Base-by-base conservation (phyloP, 495 filamentous ascomycete species). In the Hyaloscypha finlandica region DNA sequence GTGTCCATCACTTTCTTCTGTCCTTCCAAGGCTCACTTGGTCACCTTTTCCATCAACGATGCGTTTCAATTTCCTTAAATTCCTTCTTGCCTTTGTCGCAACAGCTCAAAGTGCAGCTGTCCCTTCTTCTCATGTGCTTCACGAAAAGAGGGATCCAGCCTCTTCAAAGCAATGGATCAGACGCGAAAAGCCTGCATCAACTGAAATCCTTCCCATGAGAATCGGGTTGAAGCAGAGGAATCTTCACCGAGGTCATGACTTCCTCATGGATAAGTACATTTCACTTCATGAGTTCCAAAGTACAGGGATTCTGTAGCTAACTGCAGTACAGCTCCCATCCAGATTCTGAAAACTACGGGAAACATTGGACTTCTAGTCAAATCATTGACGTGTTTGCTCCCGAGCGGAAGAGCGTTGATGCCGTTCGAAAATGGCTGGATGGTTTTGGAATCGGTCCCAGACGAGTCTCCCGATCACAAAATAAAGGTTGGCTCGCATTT, bases 181-280 rank as follows among this genome's bases (percentile, higher is more conserved):
- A 45, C 59, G 65, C 3, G 59, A 68, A 19, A 68, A 63, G 30
- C 58, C 62, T n/a, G 31, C 58, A 8, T 39, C 65, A 4, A 32
- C 12, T 3, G 61, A 77, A 1, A 70, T 79, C 9, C 74, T 87
- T 4, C 83, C 84, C 2, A 81, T 87, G 35, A 78, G 83, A 45
- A 85, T 87, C 56, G 85, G 82, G 12, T 69, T 87, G 71, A 78
- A 74, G 8, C 84, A 87, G 71, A 76, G 74, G 30, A 86, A 86
- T 54, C 62, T 86, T 22, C 79, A 85, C 33, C 70, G 75, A 31
- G 83, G 78, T 1, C 78, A 86, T 67, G 81, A 82, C 9, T 78
- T 81, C 31, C 76, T 86, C 8, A 85, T 85, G 81, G 76, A 81
- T 51, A 74, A 85, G 65, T 67, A 22, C 5, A 48, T 48, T 12